Evolutionary conservation across 352 stramenopile species (phyloP).

Genomic region (Globisporangium alternatum): DNA sequence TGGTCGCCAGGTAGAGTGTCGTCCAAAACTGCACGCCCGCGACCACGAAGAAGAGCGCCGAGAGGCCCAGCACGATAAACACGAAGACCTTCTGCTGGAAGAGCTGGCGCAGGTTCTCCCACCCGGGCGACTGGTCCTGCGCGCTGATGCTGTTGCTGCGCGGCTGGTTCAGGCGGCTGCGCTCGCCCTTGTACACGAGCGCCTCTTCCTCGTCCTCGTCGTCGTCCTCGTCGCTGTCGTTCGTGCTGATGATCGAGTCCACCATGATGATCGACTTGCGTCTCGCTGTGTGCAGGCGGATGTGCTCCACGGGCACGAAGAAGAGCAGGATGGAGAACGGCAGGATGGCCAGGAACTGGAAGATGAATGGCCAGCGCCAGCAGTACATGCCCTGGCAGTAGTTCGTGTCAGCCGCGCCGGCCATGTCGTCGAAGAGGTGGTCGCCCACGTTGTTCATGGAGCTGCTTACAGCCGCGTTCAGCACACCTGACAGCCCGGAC

Average conservation of each 20-base stretch:
- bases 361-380: slow-evolving; percentile 85
- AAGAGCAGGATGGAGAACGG: slow-evolving; percentile 78
- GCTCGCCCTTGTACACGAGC: slow-evolving; percentile 26
- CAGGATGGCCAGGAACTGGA: slow-evolving; percentile 69
- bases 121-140: slow-evolving; percentile 33
- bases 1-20: slow-evolving; percentile 80
- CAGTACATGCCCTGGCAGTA: slow-evolving; percentile 78
- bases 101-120: slow-evolving; percentile 47
- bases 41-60: slow-evolving; percentile 82
- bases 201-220: slow-evolving; percentile 24
- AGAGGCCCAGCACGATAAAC: slow-evolving; percentile 76
- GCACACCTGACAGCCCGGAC: slow-evolving; percentile 14
- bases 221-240: slow-evolving; percentile 37
- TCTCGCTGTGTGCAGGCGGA: slow-evolving; percentile 48
- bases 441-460: slow-evolving; percentile 20
- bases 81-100: slow-evolving; percentile 69
- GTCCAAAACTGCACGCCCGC: slow-evolving; percentile 83
- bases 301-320: slow-evolving; percentile 71
- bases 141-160: slow-evolving; percentile 18
- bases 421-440: slow-evolving; percentile 37
- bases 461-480: slow-evolving; percentile 23
- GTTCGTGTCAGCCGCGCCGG: slow-evolving; percentile 28
- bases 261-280: slow-evolving; percentile 70
- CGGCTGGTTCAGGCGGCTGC: slow-evolving; percentile 23
- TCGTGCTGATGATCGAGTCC: slow-evolving; percentile 38